These are phyloP conservation scores for Coniferiporia sulphurascens DNA, from an alignment of 1,284 basidiomycete genomes.

Conservation along the genomic window DNA sequence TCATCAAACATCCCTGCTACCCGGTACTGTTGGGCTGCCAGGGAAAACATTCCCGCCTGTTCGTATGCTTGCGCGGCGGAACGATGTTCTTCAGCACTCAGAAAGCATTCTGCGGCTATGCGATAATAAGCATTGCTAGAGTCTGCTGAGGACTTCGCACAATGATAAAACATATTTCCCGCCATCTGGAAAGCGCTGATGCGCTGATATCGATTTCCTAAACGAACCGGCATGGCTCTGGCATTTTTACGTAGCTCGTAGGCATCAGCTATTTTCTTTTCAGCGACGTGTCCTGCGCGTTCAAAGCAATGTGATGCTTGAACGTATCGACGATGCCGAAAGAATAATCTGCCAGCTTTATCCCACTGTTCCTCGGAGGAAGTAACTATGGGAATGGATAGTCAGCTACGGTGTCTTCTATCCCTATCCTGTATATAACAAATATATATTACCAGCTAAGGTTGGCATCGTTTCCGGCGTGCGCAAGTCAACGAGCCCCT, in stretches of 20 bases:
- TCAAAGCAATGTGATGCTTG: slow-evolving; percentile 62
- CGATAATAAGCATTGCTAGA: slow-evolving; percentile 38
- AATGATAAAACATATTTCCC: slow-evolving; percentile 43
- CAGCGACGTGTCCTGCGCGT: slow-evolving; percentile 41
- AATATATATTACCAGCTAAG: slow-evolving; percentile 33
- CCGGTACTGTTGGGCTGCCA: slow-evolving; percentile 43
- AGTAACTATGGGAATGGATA: slow-evolving; percentile 21
- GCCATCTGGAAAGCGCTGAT: slow-evolving; percentile 38
- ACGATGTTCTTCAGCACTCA: slow-evolving; percentile 34
- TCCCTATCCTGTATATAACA: neutral
- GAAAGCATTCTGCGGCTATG: slow-evolving; percentile 51
- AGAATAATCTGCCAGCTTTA: slow-evolving; percentile 44
- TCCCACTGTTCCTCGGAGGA: slow-evolving; percentile 54
- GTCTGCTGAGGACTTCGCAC: slow-evolving; percentile 32
- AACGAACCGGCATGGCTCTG: slow-evolving; percentile 31
- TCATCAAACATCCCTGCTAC: slow-evolving; percentile 49
- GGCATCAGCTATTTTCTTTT: slow-evolving; percentile 43
- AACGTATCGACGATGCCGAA: slow-evolving; percentile 48
- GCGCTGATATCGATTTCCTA: slow-evolving; percentile 25
- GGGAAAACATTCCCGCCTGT: slow-evolving; percentile 39
- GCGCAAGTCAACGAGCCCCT: slow-evolving; percentile 38
- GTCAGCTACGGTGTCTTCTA: neutral
- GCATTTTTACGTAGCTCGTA: slow-evolving; percentile 42
- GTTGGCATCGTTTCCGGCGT: slow-evolving; percentile 40
- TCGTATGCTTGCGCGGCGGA: slow-evolving; percentile 45